Evolutionary conservation across 2,329 filamentous ascomycete genomes (phyloP), one percentile per base, ranked within the genome.

Genomic region (Aspergillus neoniger): DNA sequence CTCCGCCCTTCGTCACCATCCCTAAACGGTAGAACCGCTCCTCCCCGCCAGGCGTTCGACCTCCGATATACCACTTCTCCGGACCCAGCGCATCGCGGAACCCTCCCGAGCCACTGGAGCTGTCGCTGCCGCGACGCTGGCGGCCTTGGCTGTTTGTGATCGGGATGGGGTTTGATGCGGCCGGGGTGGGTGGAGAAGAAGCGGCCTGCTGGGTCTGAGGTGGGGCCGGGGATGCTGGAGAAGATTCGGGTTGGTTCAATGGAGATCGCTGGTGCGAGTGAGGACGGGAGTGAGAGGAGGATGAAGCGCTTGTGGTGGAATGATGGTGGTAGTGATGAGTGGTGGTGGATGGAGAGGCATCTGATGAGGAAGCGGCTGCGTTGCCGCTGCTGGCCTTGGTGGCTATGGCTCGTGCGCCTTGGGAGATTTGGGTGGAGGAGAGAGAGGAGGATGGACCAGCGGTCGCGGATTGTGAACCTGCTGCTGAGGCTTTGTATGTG

Each of bases 31-130:
- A 82, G 58, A 81, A 81, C 52, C 78, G 74, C 62, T 82, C 80
- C 67, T 82, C 80, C 0, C 80, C 80, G 15, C 68, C 73, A 10
- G 78, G 74, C 21, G 77, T 81, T 38, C 78, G 72, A 4, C 81
- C 81, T 4, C 81, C 81, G 25, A 83, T 80, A 69, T 82, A 83
- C 81, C 81, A 82, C 64, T 82, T 82, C 69, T 82, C 80, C 2
- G 76, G 72, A 0, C 79, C 79, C 9, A 81, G 61, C 0, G 78
- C 76, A 67, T 82, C 80, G 7, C 79, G 72, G 58, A 82, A 82
- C 2, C 80, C 80, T 14, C 78, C 78, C 2, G 77, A 80, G 17
- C 78, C 78, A 49, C 72, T 80, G 19, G 79, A 81, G 41, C 76
- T 79, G 62, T 81, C 79, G 60, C 80, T 82, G 17, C 80, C 80